Conservation (phyloP, 495 filamentous ascomycete genomes). For the Xylaria acuta region DNA sequence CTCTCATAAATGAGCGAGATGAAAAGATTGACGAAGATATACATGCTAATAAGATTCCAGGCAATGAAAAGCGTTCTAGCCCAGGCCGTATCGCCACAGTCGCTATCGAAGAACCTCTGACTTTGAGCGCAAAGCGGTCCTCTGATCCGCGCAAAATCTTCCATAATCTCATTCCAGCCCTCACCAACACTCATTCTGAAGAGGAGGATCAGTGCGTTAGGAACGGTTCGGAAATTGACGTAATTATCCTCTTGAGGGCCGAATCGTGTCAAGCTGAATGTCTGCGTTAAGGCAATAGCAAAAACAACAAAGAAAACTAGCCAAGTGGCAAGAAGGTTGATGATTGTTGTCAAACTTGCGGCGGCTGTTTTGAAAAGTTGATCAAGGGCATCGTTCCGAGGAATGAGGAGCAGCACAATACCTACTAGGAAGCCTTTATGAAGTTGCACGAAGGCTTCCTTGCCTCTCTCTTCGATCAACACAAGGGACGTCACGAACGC, state of each 20-base stretch:
- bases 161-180: conserved; percentile 96
- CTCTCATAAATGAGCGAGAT: conserved; percentile 99
- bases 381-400: conserved; percentile 95
- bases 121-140: conserved; percentile 77
- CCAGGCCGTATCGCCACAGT: conserved; percentile 91
- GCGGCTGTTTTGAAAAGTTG: conserved; percentile 99
- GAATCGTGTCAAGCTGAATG: conserved; percentile 94
- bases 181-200: conserved; percentile 93
- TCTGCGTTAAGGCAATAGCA: conserved; percentile 95
- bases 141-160: conserved; percentile 83
- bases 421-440: conserved; percentile 95
- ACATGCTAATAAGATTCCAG: conserved; percentile 99
- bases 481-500: conserved; percentile 79
- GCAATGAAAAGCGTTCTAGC: conserved; percentile 86
- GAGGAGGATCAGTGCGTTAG: conserved; percentile 89
- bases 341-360: conserved; percentile 88
- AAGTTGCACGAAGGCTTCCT: conserved; percentile 71
- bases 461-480: conserved; percentile 55
- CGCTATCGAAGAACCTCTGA: conserved; percentile 75
- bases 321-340: conserved; percentile 95
- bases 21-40: conserved; percentile 98
- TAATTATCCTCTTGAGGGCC: conserved; percentile 74
- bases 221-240: conserved; percentile 91
- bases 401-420: conserved; percentile 89
- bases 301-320: conserved; percentile 95